Evolutionary conservation across 306 rosid species (phyloP).

Genomic region (Hylodesmum podocarpum): DNA sequence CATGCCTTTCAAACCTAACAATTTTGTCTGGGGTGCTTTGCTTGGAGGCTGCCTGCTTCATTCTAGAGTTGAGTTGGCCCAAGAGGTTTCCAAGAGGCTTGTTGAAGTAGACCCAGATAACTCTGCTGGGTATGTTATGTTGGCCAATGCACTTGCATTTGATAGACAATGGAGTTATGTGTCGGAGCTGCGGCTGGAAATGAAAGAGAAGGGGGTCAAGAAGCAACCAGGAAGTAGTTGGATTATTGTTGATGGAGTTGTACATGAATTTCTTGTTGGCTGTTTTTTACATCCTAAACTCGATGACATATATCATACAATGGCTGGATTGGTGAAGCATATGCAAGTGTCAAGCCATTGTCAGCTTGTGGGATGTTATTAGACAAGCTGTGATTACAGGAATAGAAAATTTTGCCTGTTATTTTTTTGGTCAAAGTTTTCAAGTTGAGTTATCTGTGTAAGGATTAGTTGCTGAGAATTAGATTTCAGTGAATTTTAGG

Average conservation of each 20-base stretch:
- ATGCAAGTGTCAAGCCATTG: constrained; percentile 40
- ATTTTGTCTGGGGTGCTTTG: constrained; percentile 66
- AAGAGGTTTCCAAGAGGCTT: constrained; percentile 54
- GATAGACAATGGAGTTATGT: constrained; percentile 52
- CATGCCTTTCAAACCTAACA: constrained; percentile 64
- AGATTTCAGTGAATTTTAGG: background rate
- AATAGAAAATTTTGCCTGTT: background rate
- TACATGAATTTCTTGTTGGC: constrained; percentile 59
- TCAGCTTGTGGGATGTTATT: background rate
- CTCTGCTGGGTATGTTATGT: constrained; percentile 60
- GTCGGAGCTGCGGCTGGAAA: constrained; percentile 44
- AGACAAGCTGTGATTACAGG: background rate
- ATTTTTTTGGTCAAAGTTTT: background rate
- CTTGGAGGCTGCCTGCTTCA: constrained; percentile 65
- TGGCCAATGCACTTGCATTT: constrained; percentile 61
- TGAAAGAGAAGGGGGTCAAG: constrained; percentile 57
- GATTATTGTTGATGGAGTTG: constrained; percentile 57
- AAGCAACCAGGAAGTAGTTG: constrained; percentile 70
- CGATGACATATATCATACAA: constrained; percentile 34
- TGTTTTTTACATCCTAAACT: constrained; percentile 44
- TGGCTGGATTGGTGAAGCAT: constrained; percentile 52
- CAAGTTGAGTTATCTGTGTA: background rate
- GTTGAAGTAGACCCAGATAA: constrained; percentile 52
- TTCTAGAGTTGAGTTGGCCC: constrained; percentile 54
- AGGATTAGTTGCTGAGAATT: background rate